Evolutionary conservation across 2,329 filamentous ascomycete species (phyloP), one percentile per base, ranked within the genome.

Genomic region (Thielaviopsis ethacetica): DNA sequence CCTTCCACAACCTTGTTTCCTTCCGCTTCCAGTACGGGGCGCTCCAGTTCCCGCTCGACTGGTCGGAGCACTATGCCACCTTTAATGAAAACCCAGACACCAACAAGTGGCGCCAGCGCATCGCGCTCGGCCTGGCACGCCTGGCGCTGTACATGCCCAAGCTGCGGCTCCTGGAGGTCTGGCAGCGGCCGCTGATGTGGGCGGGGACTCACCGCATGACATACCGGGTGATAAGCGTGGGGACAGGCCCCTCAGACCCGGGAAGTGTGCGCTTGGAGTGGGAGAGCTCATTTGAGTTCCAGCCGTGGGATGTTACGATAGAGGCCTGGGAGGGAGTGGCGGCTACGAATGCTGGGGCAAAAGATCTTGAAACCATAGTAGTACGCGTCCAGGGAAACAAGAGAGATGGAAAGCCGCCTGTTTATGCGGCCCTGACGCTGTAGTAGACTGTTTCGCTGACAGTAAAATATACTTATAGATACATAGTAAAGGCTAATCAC

Each of bases 121-220:
- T 65, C 19, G 63, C 63, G n/a, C 62, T 65, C 19, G 63, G 62
- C 27, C 62, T 63, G 15, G 62, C 64, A 1, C 62, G 64, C 3
- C 58, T 65, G 51, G 64, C 64, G 1, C 50, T 62, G 27, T 59
- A 61, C n/a, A 65, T 65, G 62, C 64, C 64, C 12, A 34, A 38
- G 17, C 47, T 70, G 21, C 60, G 56, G 21, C 57, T 58, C 24
- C 57, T 65, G 60, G 58, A 56, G 12, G 53, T 65, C 38, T 60
- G 57, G 41, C 64, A 65, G 54, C 59, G 64, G n/a, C 63, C 63
- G 17, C 59, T 65, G 15, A 64, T 65, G 64, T 65, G 63, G 58
- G 64, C 64, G 1, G 64, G 64, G n/a, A 64, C 62, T 60, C 64
- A 65, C 47, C 53, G 61, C 27, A 62, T 65, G 19, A 55, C 57